Conservation (phyloP, 1,284 basidiomycete genomes). For the Ganoderma meredithae region DNA sequence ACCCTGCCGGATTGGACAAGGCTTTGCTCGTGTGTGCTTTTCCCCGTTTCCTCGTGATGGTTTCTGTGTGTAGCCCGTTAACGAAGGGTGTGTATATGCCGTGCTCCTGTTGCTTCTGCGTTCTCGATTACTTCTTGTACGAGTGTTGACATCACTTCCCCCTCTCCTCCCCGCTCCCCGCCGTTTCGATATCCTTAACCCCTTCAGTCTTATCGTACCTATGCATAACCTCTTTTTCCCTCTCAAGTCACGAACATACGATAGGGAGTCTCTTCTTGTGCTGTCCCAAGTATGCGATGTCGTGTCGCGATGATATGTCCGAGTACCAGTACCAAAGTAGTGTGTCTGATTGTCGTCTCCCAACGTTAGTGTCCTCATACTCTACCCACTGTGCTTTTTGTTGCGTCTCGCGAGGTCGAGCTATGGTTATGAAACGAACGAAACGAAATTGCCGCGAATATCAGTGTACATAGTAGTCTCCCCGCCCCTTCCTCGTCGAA, state of each 20-base stretch:
- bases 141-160: constrained; percentile 6
- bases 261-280: constrained; percentile 26
- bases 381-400: constrained; percentile 1
- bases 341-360: neutral
- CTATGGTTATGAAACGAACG: neutral
- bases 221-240: constrained; percentile 13
- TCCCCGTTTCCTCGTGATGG: constrained; percentile 13
- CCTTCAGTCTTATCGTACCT: constrained; percentile 20
- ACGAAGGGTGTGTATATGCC: constrained; percentile 23
- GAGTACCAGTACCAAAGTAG: constrained; percentile 16
- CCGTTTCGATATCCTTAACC: constrained; percentile 32
- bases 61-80: constrained; percentile 17
- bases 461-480: constrained; percentile 1
- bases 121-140: constrained; percentile 27
- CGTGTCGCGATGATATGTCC: neutral
- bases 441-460: neutral
- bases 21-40: constrained; percentile 30
- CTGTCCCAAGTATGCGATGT: constrained; percentile 13
- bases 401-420: neutral
- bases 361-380: constrained; percentile 2
- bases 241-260: constrained; percentile 18
- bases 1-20: constrained; percentile 34
- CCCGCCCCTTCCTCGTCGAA: neutral
- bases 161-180: constrained; percentile 12
- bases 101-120: constrained; percentile 13